phyloP scores from a whole-genome alignment of 2,329 filamentous ascomycete species.

The Fusarium siculi region DNA sequence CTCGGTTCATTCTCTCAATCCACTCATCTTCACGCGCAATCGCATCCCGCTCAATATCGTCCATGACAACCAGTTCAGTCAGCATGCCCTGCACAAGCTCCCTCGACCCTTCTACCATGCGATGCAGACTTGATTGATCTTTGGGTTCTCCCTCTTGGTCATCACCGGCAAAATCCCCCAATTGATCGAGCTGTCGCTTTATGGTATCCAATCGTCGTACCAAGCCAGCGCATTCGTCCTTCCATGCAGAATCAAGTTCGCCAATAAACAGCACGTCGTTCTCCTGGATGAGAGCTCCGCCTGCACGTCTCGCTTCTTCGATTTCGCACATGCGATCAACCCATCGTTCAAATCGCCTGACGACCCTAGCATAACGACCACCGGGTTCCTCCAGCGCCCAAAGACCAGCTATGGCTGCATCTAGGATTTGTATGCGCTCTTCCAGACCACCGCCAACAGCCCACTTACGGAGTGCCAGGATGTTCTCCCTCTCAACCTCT shows the following conservation, averaged over 20 bases:
- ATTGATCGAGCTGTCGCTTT: slow-evolving; percentile 58
- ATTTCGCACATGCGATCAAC: slow-evolving; percentile 59
- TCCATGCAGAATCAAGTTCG: slow-evolving; percentile 67
- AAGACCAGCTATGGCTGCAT: slow-evolving; percentile 65
- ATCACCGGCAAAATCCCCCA: slow-evolving; percentile 50
- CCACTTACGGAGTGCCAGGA: slow-evolving; percentile 65
- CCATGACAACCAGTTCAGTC: slow-evolving; percentile 71
- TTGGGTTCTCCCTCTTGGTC: slow-evolving; percentile 5
- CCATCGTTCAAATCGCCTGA: slow-evolving; percentile 71
- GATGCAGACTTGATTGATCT: slow-evolving; percentile 53
- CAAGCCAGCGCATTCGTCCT: slow-evolving; percentile 65
- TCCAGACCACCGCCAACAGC: slow-evolving; percentile 56
- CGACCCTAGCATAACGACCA: slow-evolving; percentile 65
- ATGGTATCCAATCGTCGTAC: slow-evolving; percentile 66
- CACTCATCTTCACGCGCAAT: slow-evolving; percentile 66
- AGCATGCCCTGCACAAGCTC: slow-evolving; percentile 68
- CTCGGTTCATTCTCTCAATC: slow-evolving; percentile 65
- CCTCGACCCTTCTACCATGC: slow-evolving; percentile 60
- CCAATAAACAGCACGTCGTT: slow-evolving; percentile 61
- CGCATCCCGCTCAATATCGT: slow-evolving; percentile 68
- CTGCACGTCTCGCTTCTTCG: slow-evolving; percentile 55
- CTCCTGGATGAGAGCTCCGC: slow-evolving; percentile 49
- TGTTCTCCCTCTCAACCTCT: slow-evolving; percentile 62
- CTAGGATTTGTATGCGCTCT: slow-evolving; percentile 67
- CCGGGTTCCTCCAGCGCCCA: slow-evolving; percentile 67